A percentile compares a stretch with the other conserved stretches of the same genome.
Evolutionary conservation across 768 basidiomycete genomes (phyloP).

Genomic region (Tremella yokohamensis): DNA sequence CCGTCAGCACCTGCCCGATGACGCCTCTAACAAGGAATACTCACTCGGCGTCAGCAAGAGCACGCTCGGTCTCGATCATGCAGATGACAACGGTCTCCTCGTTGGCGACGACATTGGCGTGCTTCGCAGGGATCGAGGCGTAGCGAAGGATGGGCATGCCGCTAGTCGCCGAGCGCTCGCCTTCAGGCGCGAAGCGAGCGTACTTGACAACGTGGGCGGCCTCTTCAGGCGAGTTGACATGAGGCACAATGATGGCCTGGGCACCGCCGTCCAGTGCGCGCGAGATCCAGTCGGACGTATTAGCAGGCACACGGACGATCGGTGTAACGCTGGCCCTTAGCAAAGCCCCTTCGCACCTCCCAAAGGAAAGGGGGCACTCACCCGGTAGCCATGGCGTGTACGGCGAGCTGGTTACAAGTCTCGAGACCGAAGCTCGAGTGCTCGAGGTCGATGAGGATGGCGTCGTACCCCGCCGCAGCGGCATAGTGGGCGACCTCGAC

Average conservation of each 20-base stretch:
- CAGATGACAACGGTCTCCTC: constrained; percentile 30
- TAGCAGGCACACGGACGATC: constrained; percentile 40
- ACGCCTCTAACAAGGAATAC: background rate
- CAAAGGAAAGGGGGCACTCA: constrained; percentile 9
- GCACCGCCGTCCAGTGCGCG: constrained; percentile 39
- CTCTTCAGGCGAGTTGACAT: constrained; percentile 31
- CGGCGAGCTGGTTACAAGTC: constrained; percentile 25
- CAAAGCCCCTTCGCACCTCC: background rate
- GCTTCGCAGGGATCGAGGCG: constrained; percentile 20
- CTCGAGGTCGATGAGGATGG: constrained; percentile 41
- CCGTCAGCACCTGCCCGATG: background rate
- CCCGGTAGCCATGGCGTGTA: constrained; percentile 26
- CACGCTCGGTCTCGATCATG: constrained; percentile 36
- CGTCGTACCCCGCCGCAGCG: constrained; percentile 31
- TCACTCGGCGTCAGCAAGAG: constrained; percentile 30
- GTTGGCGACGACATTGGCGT: constrained; percentile 28
- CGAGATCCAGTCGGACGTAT: constrained; percentile 41
- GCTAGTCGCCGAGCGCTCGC: constrained; percentile 29
- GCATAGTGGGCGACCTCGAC: constrained; percentile 33
- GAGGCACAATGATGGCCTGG: constrained; percentile 41
- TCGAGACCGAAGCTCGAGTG: constrained; percentile 35
- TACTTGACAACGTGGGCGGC: constrained; percentile 30
- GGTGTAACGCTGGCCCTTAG: constrained; percentile 26
- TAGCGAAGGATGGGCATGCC: constrained; percentile 34
- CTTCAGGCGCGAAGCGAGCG: constrained; percentile 35